These are phyloP conservation scores for Mucor mucedo DNA, from an alignment of 371 early-diverging fungal genomes.

Conservation along the genomic window DNA sequence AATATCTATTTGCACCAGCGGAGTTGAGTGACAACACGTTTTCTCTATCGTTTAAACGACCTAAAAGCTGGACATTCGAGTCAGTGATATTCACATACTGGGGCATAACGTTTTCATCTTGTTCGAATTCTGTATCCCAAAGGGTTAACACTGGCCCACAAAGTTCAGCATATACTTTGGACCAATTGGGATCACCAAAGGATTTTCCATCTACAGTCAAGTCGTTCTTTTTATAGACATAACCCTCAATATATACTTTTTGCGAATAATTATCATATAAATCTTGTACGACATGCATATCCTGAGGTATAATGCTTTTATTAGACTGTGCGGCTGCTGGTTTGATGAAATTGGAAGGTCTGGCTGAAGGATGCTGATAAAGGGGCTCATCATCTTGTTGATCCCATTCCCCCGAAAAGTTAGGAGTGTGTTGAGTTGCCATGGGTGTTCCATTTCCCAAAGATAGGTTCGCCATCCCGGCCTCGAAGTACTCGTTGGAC, in stretches of 20 bases:
- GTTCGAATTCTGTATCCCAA: slow-evolving; percentile 40
- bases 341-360: slow-evolving; percentile 42
- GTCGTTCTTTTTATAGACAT: slow-evolving; percentile 68
- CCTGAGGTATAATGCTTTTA: slow-evolving; percentile 11
- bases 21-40: slow-evolving; percentile 63
- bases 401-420: slow-evolving; percentile 5
- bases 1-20: slow-evolving; percentile 55
- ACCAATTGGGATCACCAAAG: slow-evolving; percentile 59
- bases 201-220: slow-evolving; percentile 60
- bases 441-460: background rate
- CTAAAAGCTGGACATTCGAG: slow-evolving; percentile 51
- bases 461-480: slow-evolving; percentile 2
- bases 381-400: slow-evolving; percentile 28
- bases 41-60: slow-evolving; percentile 38
- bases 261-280: slow-evolving; percentile 61
- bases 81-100: slow-evolving; percentile 70
- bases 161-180: slow-evolving; percentile 66
- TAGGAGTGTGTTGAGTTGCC: background rate
- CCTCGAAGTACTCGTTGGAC: slow-evolving; percentile 3
- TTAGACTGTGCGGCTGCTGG: slow-evolving; percentile 32
- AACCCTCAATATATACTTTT: slow-evolving; percentile 72
- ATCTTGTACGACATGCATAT: slow-evolving; percentile 35
- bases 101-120: slow-evolving; percentile 34
- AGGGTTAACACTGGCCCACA: slow-evolving; percentile 60
- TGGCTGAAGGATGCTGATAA: slow-evolving; percentile 18